These are phyloP conservation scores for Neonectria ditissima DNA, from an alignment of 2,329 filamentous ascomycete species.

Conservation along the genomic window DNA sequence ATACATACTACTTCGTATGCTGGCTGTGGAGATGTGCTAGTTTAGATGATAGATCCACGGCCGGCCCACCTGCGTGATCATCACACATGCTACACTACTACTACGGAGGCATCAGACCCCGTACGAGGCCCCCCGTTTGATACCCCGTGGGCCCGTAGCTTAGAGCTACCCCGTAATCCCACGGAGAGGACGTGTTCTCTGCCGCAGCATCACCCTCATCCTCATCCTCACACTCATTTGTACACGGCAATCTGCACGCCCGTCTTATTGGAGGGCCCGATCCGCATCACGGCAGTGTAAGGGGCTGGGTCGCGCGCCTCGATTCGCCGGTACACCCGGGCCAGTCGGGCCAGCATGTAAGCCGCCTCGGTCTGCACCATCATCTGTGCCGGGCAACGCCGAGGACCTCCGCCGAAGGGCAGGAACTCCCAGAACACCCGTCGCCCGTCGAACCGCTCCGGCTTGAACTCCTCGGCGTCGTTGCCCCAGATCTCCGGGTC, in stretches of 20 bases:
- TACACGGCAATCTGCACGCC: constrained; percentile 29
- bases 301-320: constrained; percentile 25
- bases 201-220: neutral
- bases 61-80: neutral
- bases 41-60: neutral
- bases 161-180: neutral
- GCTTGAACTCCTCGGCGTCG: constrained; percentile 54
- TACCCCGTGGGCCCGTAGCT: neutral
- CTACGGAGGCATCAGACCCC: neutral
- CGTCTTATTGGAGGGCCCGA: constrained; percentile 23
- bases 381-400: constrained; percentile 38
- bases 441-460: constrained; percentile 51
- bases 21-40: neutral
- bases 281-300: constrained; percentile 27
- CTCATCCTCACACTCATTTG: neutral
- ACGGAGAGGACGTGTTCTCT: neutral
- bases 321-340: constrained; percentile 19
- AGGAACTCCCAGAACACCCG: constrained; percentile 35
- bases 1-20: too few species aligned
- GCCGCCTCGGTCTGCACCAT: constrained; percentile 38
- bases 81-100: neutral
- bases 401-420: constrained; percentile 38
- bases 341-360: constrained; percentile 30
- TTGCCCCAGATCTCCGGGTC: constrained; percentile 51
- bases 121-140: neutral